Evolutionary conservation across 345 rosid genomes (phyloP).

Genomic region (Eucalyptus shirleyi): DNA sequence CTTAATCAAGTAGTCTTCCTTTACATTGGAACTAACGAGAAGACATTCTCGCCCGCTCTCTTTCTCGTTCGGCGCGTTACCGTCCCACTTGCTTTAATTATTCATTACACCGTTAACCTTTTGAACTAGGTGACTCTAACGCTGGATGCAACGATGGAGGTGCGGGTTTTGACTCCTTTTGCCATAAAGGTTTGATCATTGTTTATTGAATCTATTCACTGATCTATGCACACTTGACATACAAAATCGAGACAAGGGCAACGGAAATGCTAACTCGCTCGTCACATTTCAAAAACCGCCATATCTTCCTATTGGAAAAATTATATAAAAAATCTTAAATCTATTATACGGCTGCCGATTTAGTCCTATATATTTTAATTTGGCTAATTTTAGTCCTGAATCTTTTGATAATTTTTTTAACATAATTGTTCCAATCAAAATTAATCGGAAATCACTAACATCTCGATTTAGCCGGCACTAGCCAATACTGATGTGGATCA

Average conservation of each 20-base stretch:
- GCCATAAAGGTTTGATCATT: neutral
- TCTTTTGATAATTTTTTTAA: neutral
- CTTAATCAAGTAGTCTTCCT: neutral
- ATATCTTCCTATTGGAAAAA: rapidly evolving
- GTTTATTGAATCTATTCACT: neutral
- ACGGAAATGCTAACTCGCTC: neutral
- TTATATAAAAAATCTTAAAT: neutral
- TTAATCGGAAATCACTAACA: rapidly evolving
- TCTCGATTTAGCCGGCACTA: rapidly evolving
- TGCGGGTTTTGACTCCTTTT: neutral
- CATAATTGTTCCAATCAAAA: rapidly evolving
- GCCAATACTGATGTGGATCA: rapidly evolving
- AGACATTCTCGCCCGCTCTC: neutral
- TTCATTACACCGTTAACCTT: neutral
- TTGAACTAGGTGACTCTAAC: neutral
- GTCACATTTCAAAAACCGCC: neutral
- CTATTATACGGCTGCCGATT: rapidly evolving
- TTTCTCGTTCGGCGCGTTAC: neutral
- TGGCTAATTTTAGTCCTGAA: rapidly evolving
- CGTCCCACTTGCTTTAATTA: neutral
- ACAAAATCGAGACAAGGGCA: neutral
- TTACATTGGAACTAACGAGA: neutral
- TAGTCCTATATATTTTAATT: neutral
- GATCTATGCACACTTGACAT: neutral
- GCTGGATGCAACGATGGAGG: neutral